Conservation (phyloP, 352 stramenopile species). For the Globisporangium radiosum region DNA sequence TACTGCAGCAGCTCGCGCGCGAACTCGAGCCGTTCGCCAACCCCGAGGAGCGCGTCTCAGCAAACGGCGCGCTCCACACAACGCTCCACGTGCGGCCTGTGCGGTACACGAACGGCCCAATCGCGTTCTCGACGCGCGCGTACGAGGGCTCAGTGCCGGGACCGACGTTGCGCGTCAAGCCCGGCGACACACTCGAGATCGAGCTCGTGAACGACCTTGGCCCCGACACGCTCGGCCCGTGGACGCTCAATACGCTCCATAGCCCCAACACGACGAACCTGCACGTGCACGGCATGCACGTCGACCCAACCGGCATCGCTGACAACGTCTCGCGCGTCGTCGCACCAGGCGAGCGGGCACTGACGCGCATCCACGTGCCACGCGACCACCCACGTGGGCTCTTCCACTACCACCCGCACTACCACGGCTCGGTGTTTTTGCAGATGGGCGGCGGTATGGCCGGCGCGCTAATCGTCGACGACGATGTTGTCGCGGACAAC, state of each 20-base stretch:
- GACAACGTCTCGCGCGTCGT: conserved; percentile 73
- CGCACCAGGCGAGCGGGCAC: conserved; percentile 36
- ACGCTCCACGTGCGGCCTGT: conserved; percentile 36
- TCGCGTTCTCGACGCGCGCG: conserved; percentile 65
- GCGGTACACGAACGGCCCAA: conserved; percentile 40
- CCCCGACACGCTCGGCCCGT: conserved; percentile 26
- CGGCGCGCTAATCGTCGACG: conserved; percentile 52
- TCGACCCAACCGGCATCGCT: conserved; percentile 65
- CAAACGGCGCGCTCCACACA: conserved; percentile 57
- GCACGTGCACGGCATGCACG: conserved; percentile 80
- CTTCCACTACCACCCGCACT: conserved; percentile 86
- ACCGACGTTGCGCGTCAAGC: conserved; percentile 48
- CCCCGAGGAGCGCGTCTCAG: conserved; percentile 28
- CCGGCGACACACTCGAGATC: conserved; percentile 60
- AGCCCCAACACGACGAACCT: conserved; percentile 75
- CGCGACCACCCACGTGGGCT: conserved; percentile 56
- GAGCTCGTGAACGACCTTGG: conserved; percentile 49
- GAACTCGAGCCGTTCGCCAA: conserved; percentile 30
- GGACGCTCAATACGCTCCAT: conserved; percentile 55
- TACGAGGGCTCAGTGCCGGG: conserved; percentile 59
- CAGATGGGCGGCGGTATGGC: conserved; percentile 77
- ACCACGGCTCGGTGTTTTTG: conserved; percentile 62
- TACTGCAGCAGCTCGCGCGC: conserved; percentile 19
- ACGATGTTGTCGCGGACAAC: conserved; percentile 23
- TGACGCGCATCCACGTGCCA: conserved; percentile 51